Evolutionary conservation across 345 rosid species (phyloP), one percentile per base, ranked within the genome.

Genomic region (Raphanus raphanistrum): DNA sequence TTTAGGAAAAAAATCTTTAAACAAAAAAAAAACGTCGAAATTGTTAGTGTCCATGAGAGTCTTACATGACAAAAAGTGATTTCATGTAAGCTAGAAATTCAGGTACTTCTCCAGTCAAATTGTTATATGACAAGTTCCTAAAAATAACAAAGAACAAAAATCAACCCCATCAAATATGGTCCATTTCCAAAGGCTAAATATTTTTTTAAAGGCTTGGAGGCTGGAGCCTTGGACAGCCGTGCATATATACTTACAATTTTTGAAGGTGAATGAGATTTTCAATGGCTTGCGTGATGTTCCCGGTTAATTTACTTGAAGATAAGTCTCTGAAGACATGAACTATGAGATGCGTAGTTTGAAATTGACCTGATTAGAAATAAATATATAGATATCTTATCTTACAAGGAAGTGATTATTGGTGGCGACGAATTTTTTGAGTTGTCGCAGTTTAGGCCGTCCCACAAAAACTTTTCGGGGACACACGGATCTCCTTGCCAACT

Each of bases 21-120:
- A 2, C 16, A 48, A 48, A 41, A 48, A 13, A 41, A 41, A 41
- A 41, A 41, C 11, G 50, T 11, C 4, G 0, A 41, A 2, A 41
- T 41, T 41, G 50, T 33, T 41, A 48, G 50, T 29, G 25, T 66
- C 32, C 35, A 38, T 72, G 52, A 71, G 21, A 48, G 29, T 85
- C 94, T 87, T 76, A 89, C 91, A 91, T 73, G 63, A 71, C 12
- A 61, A 58, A 84, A 60, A 91, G 74, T 64, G 76, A 82, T 31
- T 82, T 25, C 61, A 89, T 43, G 17, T 79, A 62, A 2, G 87
- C 80, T 5, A 91, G 76, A 78, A 81, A 81, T 0, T 63, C 73
- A 2, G 93, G 93, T 17, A 90, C 35, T 2, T 62, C 7, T 66
- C 93, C 92, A 5, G 68, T 68, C 68, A 48, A 48, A 48, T 13